Evolutionary conservation across 2,329 filamentous ascomycete genomes (phyloP).

Genomic region (Penicillium sp.): DNA sequence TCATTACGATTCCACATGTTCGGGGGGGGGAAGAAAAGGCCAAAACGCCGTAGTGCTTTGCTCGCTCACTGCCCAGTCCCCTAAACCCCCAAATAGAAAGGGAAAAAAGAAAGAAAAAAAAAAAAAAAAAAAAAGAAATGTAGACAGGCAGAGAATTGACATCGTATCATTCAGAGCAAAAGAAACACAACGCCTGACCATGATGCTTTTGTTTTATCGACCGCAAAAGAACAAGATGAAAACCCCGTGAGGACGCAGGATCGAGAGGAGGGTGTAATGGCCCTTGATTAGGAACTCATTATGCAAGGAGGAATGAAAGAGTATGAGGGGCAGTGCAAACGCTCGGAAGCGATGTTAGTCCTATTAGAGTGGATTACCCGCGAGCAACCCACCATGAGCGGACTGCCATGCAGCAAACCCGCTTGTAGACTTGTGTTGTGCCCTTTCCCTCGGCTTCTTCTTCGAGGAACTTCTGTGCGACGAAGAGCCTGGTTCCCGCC

Average conservation of each 20-base stretch:
- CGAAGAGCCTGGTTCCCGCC: slow-evolving; percentile 64
- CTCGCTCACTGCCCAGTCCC: slow-evolving; percentile 22
- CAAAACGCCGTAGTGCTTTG: slow-evolving; percentile 25
- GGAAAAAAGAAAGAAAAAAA: neutral
- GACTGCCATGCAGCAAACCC: slow-evolving; percentile 67
- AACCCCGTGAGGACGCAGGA: slow-evolving; percentile 9
- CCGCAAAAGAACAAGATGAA: slow-evolving; percentile 10
- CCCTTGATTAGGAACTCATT: neutral
- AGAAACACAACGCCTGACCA: slow-evolving; percentile 25
- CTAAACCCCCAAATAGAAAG: slow-evolving; percentile 12
- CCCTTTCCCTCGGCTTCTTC: slow-evolving; percentile 66
- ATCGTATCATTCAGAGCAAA: slow-evolving; percentile 8
- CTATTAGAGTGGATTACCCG: slow-evolving; percentile 24
- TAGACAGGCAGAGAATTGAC: neutral
- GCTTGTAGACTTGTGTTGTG: slow-evolving; percentile 71
- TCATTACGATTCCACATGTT: slow-evolving; percentile 9
- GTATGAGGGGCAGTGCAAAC: slow-evolving; percentile 1
- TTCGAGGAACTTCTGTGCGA: slow-evolving; percentile 69
- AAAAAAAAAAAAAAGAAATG: neutral
- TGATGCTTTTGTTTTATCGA: slow-evolving; percentile 27
- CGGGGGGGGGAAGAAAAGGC: slow-evolving; percentile 17
- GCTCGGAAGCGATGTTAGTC: neutral
- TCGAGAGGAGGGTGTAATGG: slow-evolving; percentile 8
- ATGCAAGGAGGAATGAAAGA: slow-evolving; percentile 11
- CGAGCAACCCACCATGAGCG: slow-evolving; percentile 54